Percentiles rank a stretch among this genome's conserved stretches.
Evolutionary conservation across 352 stramenopile species (phyloP).

Genomic region (Globisporangium mamillatum): DNA sequence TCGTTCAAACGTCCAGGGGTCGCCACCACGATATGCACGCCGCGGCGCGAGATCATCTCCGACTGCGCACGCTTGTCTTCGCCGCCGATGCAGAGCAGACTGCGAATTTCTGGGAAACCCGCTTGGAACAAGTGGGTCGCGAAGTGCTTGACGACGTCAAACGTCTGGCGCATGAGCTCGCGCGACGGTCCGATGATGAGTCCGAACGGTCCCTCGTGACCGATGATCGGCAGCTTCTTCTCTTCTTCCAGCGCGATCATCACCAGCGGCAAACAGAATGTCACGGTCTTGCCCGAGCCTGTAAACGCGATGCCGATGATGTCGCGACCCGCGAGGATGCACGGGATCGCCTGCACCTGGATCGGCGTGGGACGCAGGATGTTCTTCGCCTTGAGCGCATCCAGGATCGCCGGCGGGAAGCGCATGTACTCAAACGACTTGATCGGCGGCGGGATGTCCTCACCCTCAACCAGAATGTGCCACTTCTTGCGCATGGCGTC

Average conservation of each 20-base stretch:
- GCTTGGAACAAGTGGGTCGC: conserved; percentile 69
- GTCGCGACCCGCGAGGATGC: conserved; percentile 94
- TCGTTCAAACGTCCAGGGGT: conserved; percentile 96
- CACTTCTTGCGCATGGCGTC: conserved; percentile 95
- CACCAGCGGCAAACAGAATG: conserved; percentile 96
- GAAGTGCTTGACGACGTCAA: conserved; percentile 95
- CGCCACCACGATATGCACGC: conserved; percentile 96
- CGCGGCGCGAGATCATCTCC: conserved; percentile 75
- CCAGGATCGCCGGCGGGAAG: conserved; percentile 92
- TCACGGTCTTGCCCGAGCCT: conserved; percentile 98
- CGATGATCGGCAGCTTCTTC: conserved; percentile 91
- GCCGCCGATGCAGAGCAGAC: conserved; percentile 95
- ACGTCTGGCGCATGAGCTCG: conserved; percentile 98
- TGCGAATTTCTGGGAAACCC: conserved; percentile 83
- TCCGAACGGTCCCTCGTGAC: conserved; percentile 95
- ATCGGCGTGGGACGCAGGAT: conserved; percentile 97
- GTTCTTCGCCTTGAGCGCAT: conserved; percentile 92
- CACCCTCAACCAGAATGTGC: conserved; percentile 97
- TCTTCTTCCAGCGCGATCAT: conserved; percentile 97
- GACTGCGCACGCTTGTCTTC: conserved; percentile 93
- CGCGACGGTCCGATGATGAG: conserved; percentile 96
- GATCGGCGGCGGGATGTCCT: conserved; percentile 94
- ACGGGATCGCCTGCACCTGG: conserved; percentile 98
- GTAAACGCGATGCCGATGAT: conserved; percentile 99
- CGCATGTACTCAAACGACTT: conserved; percentile 98